These are phyloP conservation scores for Lasiodiplodia citricola DNA, from an alignment of 2,329 filamentous ascomycete genomes.

Conservation along the genomic window DNA sequence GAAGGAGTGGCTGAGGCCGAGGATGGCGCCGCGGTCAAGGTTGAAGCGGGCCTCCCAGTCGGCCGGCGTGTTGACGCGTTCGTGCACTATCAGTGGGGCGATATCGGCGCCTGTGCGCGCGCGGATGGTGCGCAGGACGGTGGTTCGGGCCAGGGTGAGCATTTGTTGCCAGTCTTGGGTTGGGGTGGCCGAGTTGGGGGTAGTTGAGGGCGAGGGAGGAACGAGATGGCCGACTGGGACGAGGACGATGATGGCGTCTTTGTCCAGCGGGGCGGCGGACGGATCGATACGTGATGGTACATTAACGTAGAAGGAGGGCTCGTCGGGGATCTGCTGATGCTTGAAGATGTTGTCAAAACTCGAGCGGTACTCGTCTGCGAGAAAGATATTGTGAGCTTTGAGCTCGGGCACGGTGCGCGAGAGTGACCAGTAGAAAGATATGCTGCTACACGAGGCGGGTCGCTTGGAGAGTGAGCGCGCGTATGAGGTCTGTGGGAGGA, in stretches of 20 bases:
- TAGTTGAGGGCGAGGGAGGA: constrained; percentile 39
- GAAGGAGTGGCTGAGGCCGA: constrained; percentile 74
- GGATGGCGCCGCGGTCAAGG: constrained; percentile 74
- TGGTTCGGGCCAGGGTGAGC: constrained; percentile 62
- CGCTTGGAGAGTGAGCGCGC: constrained; percentile 52
- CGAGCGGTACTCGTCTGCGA: constrained; percentile 73
- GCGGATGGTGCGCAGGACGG: constrained; percentile 66
- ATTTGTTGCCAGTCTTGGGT: constrained; percentile 67
- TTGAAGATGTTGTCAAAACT: constrained; percentile 81
- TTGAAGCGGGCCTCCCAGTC: constrained; percentile 73
- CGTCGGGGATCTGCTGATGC: constrained; percentile 66
- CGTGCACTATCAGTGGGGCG: constrained; percentile 60
- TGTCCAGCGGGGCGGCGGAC: constrained; percentile 67
- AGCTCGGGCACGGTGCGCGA: constrained; percentile 66
- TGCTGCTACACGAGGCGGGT: constrained; percentile 70
- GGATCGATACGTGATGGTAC: constrained; percentile 73
- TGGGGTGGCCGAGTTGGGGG: constrained; percentile 50
- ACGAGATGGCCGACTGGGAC: constrained; percentile 74
- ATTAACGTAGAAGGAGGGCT: constrained; percentile 79
- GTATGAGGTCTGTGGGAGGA: constrained; percentile 62
- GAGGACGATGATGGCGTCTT: constrained; percentile 71
- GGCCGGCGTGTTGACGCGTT: constrained; percentile 69
- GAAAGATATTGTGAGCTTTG: constrained; percentile 76
- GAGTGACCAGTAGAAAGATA: constrained; percentile 79
- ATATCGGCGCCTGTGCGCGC: constrained; percentile 63